A percentile compares a stretch with the other conserved stretches of the same genome.
phyloP scores from a whole-genome alignment of 2,329 filamentous ascomycete species.

The Raffaelea albimanens region DNA sequence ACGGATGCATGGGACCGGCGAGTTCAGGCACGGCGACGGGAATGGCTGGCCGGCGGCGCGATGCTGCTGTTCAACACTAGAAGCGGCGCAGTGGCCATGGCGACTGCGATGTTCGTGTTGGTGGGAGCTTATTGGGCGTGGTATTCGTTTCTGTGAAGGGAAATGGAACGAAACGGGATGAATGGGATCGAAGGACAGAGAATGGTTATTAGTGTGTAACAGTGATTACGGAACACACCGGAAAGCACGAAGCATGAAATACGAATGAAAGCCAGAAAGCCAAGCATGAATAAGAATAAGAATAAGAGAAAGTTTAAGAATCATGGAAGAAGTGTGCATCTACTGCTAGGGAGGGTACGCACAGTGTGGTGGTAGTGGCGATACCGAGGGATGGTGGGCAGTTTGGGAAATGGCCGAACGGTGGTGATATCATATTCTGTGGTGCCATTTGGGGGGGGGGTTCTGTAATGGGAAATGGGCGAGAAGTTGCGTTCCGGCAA shows the following conservation, averaged over 20 bases:
- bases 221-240: neutral
- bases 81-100: constrained; percentile 37
- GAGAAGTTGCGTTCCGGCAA: too few species aligned
- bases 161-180: neutral
- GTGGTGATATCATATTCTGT: too few species aligned
- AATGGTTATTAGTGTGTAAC: neutral
- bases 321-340: too few species aligned
- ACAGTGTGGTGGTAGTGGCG: too few species aligned
- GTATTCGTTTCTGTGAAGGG: constrained; percentile 3
- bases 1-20: constrained; percentile 45
- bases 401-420: too few species aligned
- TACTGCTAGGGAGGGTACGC: too few species aligned
- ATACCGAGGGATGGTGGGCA: too few species aligned
- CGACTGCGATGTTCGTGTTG: constrained; percentile 30
- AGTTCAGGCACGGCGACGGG: constrained; percentile 32
- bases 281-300: neutral
- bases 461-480: too few species aligned
- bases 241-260: too few species aligned
- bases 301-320: neutral
- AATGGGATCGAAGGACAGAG: neutral
- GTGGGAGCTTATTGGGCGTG: constrained; percentile 37
- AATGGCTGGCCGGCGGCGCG: constrained; percentile 42
- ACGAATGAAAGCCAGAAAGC: neutral
- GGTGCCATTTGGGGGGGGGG: too few species aligned
- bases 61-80: constrained; percentile 46